A percentile compares a stretch with the other conserved stretches of the same genome.
These are phyloP conservation scores for Nicotiana undulata DNA, from an alignment of 257 asterid genomes.

Conservation along the genomic window DNA sequence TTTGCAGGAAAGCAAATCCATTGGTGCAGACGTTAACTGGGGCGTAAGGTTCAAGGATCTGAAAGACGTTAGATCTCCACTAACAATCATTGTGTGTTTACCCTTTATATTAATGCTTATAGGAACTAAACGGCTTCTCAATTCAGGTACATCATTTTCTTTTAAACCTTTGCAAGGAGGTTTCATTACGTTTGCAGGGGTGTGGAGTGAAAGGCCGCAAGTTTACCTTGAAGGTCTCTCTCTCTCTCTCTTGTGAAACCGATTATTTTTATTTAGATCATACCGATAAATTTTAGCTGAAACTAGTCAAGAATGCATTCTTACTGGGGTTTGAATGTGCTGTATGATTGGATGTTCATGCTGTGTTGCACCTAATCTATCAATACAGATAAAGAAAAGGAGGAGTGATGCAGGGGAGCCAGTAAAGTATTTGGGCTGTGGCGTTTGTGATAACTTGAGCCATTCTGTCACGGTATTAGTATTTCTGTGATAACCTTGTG, in stretches of 20 bases:
- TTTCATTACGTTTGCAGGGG: slow-evolving; percentile 83
- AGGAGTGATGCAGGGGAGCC: slow-evolving; percentile 84
- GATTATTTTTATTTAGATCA: neutral
- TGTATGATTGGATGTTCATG: neutral
- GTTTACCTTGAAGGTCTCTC: slow-evolving; percentile 76
- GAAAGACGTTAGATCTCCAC: slow-evolving; percentile 56
- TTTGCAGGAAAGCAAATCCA: slow-evolving; percentile 83
- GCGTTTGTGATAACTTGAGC: slow-evolving; percentile 88
- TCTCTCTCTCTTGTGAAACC: neutral
- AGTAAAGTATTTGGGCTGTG: slow-evolving; percentile 85
- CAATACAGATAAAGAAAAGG: slow-evolving; percentile 74
- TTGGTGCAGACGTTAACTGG: slow-evolving; percentile 98
- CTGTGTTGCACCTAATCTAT: neutral
- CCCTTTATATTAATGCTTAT: slow-evolving; percentile 5
- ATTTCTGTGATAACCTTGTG: slow-evolving; percentile 5
- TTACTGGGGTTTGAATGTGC: too few species aligned
- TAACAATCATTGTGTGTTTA: slow-evolving; percentile 1
- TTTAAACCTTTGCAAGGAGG: slow-evolving; percentile 72
- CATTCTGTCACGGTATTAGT: slow-evolving; percentile 69
- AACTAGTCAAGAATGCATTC: neutral
- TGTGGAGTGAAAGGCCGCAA: slow-evolving; percentile 73
- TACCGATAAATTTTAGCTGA: neutral
- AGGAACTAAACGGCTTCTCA: slow-evolving; percentile 11
- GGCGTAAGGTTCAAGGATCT: slow-evolving; percentile 85
- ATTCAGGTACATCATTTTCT: slow-evolving; percentile 61